Percentiles rank a stretch among this genome's conserved stretches.
phyloP scores from a whole-genome alignment of 257 asterid genomes.

The Solanum tacnaense region DNA sequence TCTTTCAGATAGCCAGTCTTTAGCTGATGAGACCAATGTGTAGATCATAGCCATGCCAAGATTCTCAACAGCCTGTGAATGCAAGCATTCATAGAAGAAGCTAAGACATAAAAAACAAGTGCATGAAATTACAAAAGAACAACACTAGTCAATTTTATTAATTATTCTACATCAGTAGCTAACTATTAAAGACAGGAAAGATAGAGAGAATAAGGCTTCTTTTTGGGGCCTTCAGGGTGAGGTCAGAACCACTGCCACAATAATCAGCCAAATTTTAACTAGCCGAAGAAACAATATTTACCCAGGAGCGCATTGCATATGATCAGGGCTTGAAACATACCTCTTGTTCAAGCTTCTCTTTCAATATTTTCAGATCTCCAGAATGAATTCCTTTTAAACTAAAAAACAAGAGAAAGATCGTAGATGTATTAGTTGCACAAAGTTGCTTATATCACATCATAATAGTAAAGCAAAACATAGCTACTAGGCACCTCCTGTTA shows the following conservation, averaged over 20 bases:
- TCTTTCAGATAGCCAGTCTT: constrained; percentile 94
- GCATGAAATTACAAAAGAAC: not conserved
- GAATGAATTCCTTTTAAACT: constrained; percentile 71
- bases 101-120: not conserved
- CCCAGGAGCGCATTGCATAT: not conserved
- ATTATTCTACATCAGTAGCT: not conserved
- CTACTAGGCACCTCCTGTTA: not conserved
- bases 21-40: constrained; percentile 84
- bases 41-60: constrained; percentile 97
- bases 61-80: constrained; percentile 66
- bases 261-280: not conserved
- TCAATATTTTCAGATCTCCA: constrained; percentile 58
- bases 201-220: not conserved
- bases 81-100: constrained; percentile 4
- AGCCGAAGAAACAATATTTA: not conserved
- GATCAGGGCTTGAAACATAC: constrained; percentile 18
- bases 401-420: constrained; percentile 10
- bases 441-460: not conserved
- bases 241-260: not conserved
- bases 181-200: not conserved
- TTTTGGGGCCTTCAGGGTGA: not conserved
- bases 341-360: constrained; percentile 83
- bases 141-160: not conserved
- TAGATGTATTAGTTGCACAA: not conserved
- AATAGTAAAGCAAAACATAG: not conserved